Percentiles rank a stretch among this genome's conserved stretches.
Conservation (phyloP, 2,329 filamentous ascomycete genomes). For the Coniochaeta ligniaria region DNA sequence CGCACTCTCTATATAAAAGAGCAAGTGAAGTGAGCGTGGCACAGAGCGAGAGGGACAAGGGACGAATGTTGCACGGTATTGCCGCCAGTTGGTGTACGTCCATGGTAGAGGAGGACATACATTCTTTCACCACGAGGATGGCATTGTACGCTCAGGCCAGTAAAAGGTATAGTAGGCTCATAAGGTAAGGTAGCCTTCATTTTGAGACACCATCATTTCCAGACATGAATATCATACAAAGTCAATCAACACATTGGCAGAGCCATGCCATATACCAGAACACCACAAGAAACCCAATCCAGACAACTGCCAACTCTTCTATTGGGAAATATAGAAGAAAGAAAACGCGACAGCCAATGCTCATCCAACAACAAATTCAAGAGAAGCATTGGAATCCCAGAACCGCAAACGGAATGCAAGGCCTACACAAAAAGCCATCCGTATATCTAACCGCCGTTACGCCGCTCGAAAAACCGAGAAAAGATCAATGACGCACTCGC, state of each 20-base stretch:
- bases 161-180: not conserved
- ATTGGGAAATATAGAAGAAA: not conserved
- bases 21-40: too few relatives aligned
- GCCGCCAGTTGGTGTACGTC: too few relatives aligned
- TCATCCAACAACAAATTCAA: not conserved
- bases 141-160: not conserved
- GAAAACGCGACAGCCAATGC: not conserved
- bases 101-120: not conserved
- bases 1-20: too few relatives aligned
- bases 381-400: not conserved
- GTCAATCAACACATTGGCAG: not conserved
- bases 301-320: not conserved
- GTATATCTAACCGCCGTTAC: not conserved
- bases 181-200: not conserved
- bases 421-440: not conserved
- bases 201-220: not conserved
- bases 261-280: not conserved
- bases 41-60: too few relatives aligned
- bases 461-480: not conserved
- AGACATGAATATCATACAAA: not conserved
- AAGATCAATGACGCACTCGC: not conserved
- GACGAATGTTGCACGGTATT: too few relatives aligned
- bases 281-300: not conserved
- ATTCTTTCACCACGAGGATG: not conserved
- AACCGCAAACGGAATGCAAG: not conserved